phyloP scores from a whole-genome alignment of 2,329 filamentous ascomycete species.

The Ophiognomonia clavigignenti-juglandacearum region DNA sequence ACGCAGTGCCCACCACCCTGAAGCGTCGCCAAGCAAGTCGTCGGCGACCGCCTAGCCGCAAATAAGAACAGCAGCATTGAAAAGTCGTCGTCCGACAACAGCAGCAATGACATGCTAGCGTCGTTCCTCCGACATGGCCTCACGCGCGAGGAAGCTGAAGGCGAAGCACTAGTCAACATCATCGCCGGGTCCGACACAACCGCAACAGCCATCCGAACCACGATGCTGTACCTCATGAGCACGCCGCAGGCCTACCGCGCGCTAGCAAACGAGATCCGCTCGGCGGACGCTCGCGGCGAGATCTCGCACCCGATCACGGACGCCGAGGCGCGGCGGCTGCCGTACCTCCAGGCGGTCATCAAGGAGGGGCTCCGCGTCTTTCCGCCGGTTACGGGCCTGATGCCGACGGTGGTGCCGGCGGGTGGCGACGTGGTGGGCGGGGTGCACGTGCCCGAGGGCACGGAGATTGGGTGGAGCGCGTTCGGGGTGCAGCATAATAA shows the following conservation, averaged over 20 bases:
- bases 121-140: constrained; percentile 36
- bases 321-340: constrained; percentile 32
- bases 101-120: constrained; percentile 34
- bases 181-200: constrained; percentile 50
- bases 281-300: constrained; percentile 26
- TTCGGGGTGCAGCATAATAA: constrained; percentile 35
- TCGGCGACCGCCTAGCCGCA: constrained; percentile 22
- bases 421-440: constrained; percentile 34
- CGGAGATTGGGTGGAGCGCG: constrained; percentile 37
- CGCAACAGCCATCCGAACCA: constrained; percentile 41
- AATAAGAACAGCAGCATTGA: too few relatives aligned
- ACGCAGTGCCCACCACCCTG: too few relatives aligned
- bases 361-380: constrained; percentile 43
- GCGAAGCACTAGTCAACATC: constrained; percentile 38
- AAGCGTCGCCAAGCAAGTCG: constrained; percentile 21
- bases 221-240: constrained; percentile 41
- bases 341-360: constrained; percentile 46
- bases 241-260: constrained; percentile 35
- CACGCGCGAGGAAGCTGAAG: constrained; percentile 33
- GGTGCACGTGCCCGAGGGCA: constrained; percentile 39
- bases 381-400: constrained; percentile 35
- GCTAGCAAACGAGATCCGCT: constrained; percentile 37
- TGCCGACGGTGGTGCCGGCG: constrained; percentile 29
- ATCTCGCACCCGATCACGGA: constrained; percentile 29
- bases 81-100: too few relatives aligned